Evolutionary conservation across 2,329 filamentous ascomycete species (phyloP).

Genomic region (Colletotrichum abscissum): DNA sequence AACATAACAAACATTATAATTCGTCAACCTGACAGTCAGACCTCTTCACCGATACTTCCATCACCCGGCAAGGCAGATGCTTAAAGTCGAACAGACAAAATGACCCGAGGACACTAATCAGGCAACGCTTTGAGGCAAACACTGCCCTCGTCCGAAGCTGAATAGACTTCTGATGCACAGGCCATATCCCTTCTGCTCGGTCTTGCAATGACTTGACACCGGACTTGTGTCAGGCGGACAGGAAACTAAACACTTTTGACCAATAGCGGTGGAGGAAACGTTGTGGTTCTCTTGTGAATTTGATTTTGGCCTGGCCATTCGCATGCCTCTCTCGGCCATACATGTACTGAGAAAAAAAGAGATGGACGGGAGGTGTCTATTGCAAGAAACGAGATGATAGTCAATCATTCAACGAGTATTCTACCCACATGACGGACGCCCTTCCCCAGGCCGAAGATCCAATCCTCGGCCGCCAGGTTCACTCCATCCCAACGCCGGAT

Average conservation of each 20-base stretch:
- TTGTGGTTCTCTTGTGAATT: slow-evolving; percentile 12
- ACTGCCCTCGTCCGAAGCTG: slow-evolving; percentile 5
- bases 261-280: not conserved
- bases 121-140: not conserved
- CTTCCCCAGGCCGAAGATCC: not conserved
- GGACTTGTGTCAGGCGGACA: slow-evolving; percentile 21
- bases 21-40: too few relatives aligned
- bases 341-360: not conserved
- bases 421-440: slow-evolving; percentile 8
- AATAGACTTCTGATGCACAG: not conserved
- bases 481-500: slow-evolving; percentile 2
- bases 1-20: too few relatives aligned
- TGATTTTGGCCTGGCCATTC: slow-evolving; percentile 12
- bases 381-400: not conserved
- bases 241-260: slow-evolving; percentile 9
- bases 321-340: not conserved
- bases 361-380: not conserved
- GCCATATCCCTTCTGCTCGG: slow-evolving; percentile 8
- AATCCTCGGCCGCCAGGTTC: not conserved
- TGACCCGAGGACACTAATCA: not conserved
- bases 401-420: not conserved
- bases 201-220: slow-evolving; percentile 13
- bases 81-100: not conserved
- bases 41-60: not conserved
- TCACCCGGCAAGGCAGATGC: too few relatives aligned